A percentile compares a stretch with the other conserved stretches of the same genome.
Conservation (phyloP, 2,329 filamentous ascomycete genomes). For the Alternaria panax region DNA sequence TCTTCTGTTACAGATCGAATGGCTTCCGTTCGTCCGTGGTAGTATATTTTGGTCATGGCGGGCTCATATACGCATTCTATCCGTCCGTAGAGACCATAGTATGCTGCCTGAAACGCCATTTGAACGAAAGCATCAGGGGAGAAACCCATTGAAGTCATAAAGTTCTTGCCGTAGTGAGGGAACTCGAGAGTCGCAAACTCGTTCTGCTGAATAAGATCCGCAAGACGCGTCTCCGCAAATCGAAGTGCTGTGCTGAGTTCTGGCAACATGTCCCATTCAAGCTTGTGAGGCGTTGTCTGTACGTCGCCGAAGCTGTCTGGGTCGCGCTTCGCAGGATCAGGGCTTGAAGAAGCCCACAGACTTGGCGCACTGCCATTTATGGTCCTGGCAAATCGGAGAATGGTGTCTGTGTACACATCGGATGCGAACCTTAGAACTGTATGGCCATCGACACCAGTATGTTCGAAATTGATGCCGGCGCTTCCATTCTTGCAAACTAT, state of each 20-base stretch:
- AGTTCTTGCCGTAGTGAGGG: slow-evolving; percentile 89
- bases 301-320: slow-evolving; percentile 92
- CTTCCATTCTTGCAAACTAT: slow-evolving; percentile 99
- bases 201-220: slow-evolving; percentile 94
- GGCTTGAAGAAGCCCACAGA: slow-evolving; percentile 88
- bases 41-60: slow-evolving; percentile 94
- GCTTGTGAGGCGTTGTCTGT: slow-evolving; percentile 90
- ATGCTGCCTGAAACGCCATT: slow-evolving; percentile 98
- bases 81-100: slow-evolving; percentile 94
- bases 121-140: slow-evolving; percentile 97
- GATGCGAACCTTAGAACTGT: slow-evolving; percentile 96
- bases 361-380: slow-evolving; percentile 95
- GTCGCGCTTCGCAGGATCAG: slow-evolving; percentile 90
- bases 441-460: slow-evolving; percentile 96
- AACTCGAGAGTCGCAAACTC: slow-evolving; percentile 96
- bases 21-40: slow-evolving; percentile 94
- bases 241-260: slow-evolving; percentile 90
- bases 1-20: slow-evolving; percentile 85
- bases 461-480: slow-evolving; percentile 98
- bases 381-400: slow-evolving; percentile 89
- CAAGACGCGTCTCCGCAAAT: slow-evolving; percentile 92
- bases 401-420: slow-evolving; percentile 96
- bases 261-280: slow-evolving; percentile 97
- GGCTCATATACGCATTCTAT: slow-evolving; percentile 97
- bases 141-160: slow-evolving; percentile 96